Evolutionary conservation across 345 rosid genomes (phyloP).

Genomic region (Acer campestre): DNA sequence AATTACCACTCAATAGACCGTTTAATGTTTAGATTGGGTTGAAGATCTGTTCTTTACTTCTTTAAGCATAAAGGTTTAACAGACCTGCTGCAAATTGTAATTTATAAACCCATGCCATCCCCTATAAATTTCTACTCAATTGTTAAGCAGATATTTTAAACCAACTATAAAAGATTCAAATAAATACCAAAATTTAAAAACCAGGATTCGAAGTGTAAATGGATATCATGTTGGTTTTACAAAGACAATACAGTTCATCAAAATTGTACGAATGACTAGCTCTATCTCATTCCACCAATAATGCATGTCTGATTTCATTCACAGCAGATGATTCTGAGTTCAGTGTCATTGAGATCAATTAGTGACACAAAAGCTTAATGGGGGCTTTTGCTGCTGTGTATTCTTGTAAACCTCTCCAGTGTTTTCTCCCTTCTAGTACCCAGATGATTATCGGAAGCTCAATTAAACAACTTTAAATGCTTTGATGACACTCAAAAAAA

Average conservation of each 20-base stretch:
- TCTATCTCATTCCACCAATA: neutral
- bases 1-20: neutral
- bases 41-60: conserved; percentile 1
- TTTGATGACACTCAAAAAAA: neutral
- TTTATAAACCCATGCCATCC: neutral
- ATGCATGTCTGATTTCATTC: too few species aligned
- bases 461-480: neutral
- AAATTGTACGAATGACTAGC: conserved; percentile 5
- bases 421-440: neutral
- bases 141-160: neutral
- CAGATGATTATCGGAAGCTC: conserved; percentile 6
- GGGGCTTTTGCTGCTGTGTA: neutral
- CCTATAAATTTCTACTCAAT: neutral
- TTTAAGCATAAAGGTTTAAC: neutral
- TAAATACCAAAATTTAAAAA: neutral
- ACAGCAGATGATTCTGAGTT: neutral
- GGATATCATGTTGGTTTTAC: neutral
- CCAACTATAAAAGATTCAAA: neutral
- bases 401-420: neutral
- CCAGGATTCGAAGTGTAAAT: neutral
- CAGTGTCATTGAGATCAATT: neutral
- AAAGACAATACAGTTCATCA: neutral
- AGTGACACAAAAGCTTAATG: neutral
- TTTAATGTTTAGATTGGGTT: neutral
- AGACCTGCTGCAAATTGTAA: neutral